These are phyloP conservation scores for Viridothelium virens DNA, from an alignment of 495 filamentous ascomycete species.

Conservation along the genomic window DNA sequence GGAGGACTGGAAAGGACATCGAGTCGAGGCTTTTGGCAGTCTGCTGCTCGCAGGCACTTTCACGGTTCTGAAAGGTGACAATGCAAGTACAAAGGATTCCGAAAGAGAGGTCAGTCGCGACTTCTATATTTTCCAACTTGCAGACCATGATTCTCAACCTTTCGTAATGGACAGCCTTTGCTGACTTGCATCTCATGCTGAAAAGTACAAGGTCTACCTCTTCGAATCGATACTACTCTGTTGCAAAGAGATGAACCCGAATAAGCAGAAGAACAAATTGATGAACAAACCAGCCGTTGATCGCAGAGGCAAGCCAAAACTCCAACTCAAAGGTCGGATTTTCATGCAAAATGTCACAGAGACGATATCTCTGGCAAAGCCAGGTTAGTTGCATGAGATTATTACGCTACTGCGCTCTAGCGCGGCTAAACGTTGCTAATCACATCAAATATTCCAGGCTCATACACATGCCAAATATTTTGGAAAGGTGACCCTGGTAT, in stretches of 20 bases:
- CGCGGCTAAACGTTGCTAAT: not conserved
- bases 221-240: conserved; percentile 94
- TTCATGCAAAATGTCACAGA: conserved; percentile 99
- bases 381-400: conserved; percentile 49
- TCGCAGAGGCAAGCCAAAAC: conserved; percentile 66
- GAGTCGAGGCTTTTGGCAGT: conserved; percentile 81
- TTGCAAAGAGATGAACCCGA: conserved; percentile 88
- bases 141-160: too few species aligned
- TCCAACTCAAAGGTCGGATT: conserved; percentile 93
- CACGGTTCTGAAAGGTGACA: conserved; percentile 80
- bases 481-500: conserved; percentile 97
- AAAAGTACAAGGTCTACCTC: conserved; percentile 91
- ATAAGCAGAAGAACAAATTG: conserved; percentile 71
- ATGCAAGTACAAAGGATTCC: conserved; percentile 49
- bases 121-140: not conserved
- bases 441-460: conserved; percentile 45
- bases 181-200: conserved; percentile 13
- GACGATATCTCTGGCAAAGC: conserved; percentile 70
- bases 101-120: conserved; percentile 33
- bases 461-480: conserved; percentile 92
- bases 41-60: conserved; percentile 87
- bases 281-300: conserved; percentile 62
- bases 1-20: conserved; percentile 94
- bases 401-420: not conserved
- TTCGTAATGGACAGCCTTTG: too few species aligned